phyloP scores from a whole-genome alignment of 139 green algal genomes.

The Coelastrella sp. region DNA sequence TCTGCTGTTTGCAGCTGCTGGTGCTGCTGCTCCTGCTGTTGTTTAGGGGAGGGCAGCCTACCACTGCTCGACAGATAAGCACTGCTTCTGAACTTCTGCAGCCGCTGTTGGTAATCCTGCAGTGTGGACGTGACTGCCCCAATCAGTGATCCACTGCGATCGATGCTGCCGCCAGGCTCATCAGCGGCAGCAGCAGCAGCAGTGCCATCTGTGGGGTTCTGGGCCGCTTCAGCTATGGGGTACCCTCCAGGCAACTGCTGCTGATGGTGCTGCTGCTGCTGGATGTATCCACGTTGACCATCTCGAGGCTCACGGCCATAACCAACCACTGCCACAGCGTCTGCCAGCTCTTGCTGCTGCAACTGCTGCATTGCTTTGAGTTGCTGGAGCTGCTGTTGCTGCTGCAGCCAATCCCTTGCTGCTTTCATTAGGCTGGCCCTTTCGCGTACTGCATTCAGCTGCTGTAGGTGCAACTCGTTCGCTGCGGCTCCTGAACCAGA shows the following conservation, averaged over 20 bases:
- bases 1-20: neutral
- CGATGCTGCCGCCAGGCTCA: neutral
- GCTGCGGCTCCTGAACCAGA: neutral
- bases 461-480: neutral
- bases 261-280: neutral
- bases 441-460: neutral
- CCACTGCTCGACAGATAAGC: neutral
- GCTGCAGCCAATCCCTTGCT: neutral
- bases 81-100: neutral
- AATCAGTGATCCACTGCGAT: neutral
- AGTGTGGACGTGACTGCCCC: neutral
- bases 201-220: too few relatives aligned
- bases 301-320: neutral
- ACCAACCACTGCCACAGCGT: neutral
- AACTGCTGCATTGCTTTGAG: neutral
- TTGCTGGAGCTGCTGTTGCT: neutral
- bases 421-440: neutral
- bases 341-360: neutral
- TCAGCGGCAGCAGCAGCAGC: neutral
- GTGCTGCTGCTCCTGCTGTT: neutral
- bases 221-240: neutral
- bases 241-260: neutral
- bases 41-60: neutral
- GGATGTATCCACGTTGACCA: neutral
- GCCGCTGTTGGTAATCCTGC: neutral